Evolutionary conservation across 2,329 filamentous ascomycete species (phyloP).

Genomic region (Arthrobotrys sinensis): DNA sequence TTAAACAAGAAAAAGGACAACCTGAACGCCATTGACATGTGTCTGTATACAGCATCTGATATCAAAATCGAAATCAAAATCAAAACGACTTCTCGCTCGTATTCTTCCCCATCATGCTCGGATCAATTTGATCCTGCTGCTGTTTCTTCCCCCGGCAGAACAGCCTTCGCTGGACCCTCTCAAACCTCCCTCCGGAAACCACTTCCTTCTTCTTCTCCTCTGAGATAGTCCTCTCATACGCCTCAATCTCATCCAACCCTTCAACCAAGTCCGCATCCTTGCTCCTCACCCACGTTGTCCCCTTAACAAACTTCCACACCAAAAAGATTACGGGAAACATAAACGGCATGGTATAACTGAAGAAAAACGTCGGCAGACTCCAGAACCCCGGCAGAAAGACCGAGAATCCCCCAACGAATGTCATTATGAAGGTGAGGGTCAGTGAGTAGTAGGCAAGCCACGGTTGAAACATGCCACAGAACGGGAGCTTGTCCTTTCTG

Average conservation of each 20-base stretch:
- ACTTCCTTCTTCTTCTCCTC: conserved; percentile 1
- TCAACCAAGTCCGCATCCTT: conserved; percentile 76
- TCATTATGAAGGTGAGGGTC: conserved; percentile 77
- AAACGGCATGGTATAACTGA: conserved; percentile 79
- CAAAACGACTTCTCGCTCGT: conserved; percentile 1
- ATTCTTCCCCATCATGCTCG: conserved; percentile 8
- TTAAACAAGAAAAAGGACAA: neutral
- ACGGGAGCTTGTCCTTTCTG: conserved; percentile 77
- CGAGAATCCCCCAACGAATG: conserved; percentile 81
- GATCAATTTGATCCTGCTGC: neutral
- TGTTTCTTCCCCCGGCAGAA: conserved; percentile 69
- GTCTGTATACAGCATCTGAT: neutral
- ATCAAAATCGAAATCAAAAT: neutral
- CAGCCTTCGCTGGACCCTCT: conserved; percentile 66
- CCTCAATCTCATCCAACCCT: conserved; percentile 77
- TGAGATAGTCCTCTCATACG: conserved; percentile 77
- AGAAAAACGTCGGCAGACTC: conserved; percentile 80
- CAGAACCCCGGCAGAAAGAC: conserved; percentile 81
- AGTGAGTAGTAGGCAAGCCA: conserved; percentile 80
- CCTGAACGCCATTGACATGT: conserved; percentile 2
- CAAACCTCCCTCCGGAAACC: conserved; percentile 3
- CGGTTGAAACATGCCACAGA: conserved; percentile 79
- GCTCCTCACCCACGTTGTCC: conserved; percentile 73
- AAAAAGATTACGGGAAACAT: conserved; percentile 79
- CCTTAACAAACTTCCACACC: conserved; percentile 80